Evolutionary conservation across 345 rosid genomes (phyloP).

Genomic region (Ailanthus altissimus): DNA sequence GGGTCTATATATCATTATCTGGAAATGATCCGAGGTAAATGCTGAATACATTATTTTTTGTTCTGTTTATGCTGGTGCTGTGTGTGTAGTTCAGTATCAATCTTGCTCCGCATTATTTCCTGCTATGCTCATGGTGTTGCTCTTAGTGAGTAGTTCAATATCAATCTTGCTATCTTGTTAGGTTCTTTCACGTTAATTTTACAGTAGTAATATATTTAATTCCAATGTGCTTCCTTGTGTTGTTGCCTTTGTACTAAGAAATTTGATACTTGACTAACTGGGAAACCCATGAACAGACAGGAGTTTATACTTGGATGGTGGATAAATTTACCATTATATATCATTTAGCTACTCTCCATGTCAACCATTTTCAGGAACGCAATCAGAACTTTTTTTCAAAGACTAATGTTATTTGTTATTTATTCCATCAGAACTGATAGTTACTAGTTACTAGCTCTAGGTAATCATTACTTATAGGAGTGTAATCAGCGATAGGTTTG

Average conservation of each 20-base stretch:
- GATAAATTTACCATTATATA: not conserved
- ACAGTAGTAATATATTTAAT: not conserved
- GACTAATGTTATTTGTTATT: not conserved
- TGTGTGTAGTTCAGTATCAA: not conserved
- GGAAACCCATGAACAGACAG: not conserved
- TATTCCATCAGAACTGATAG: not conserved
- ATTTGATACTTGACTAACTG: not conserved
- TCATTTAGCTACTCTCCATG: not conserved
- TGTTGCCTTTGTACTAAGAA: not conserved
- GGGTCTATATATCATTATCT: slow-evolving; percentile 76
- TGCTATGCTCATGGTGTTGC: not conserved
- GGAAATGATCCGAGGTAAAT: slow-evolving; percentile 84
- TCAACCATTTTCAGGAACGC: not conserved
- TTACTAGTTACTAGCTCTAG: not conserved
- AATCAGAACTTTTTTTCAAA: not conserved
- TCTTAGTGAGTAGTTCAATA: not conserved
- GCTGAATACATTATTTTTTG: not conserved
- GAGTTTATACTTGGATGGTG: not conserved
- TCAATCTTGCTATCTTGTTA: not conserved
- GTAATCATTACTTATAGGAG: not conserved
- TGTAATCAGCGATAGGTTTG: not conserved
- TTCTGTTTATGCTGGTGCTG: not conserved
- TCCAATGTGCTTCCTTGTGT: not conserved
- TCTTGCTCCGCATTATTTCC: not conserved
- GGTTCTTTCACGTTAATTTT: not conserved